Evolutionary conservation across 1,139 yeast genomes (phyloP), one percentile per base, ranked within the genome.

Genomic region (Pichia cactophila): DNA sequence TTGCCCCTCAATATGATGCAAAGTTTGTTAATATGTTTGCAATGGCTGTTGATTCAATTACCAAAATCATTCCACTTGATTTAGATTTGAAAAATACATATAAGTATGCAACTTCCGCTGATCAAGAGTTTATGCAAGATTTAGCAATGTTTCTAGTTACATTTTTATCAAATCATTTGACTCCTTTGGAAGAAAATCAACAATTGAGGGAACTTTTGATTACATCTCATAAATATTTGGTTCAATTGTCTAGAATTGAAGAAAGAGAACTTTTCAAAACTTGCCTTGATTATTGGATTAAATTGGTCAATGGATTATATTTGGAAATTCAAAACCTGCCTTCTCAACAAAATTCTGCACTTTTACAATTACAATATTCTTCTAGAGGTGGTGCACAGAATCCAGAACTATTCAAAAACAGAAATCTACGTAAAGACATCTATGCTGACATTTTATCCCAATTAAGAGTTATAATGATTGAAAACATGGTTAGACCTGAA

Each of bases 401-500:
- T 61, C 96, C 97, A 3, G 83, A 83, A 45, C 62, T 84, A 35
- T 74, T 90, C 59, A 81, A 83, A 28, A 80, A 81, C 61, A 81
- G 78, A 66, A 90, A 95, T 9, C 75, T 90, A 54, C 83, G 97
- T 68, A 89, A 86, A 67, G 96, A 92, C 68, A 79, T 78, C 52
- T 92, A 92, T 64, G 73, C 81, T 17, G 78, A 78, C 38, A 74
- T 92, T 38, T 76, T 94, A 59, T 83, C 96, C 4, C 83, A 81
- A 63, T 75, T 94, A 59, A 81, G 98, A 69, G 74, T 86, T 56
- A 96, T 94, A 20, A 85, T 92, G 65, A 92, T 92, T 61, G 97
- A 90, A 68, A 86, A 87, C 63, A 94, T 92, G 98, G 98, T 88
- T 2, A 83, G 96, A 66, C 99, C 99, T 1, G 98, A 92, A 69